phyloP scores from a whole-genome alignment of 768 basidiomycete species.

The Trametes cubensis region DNA sequence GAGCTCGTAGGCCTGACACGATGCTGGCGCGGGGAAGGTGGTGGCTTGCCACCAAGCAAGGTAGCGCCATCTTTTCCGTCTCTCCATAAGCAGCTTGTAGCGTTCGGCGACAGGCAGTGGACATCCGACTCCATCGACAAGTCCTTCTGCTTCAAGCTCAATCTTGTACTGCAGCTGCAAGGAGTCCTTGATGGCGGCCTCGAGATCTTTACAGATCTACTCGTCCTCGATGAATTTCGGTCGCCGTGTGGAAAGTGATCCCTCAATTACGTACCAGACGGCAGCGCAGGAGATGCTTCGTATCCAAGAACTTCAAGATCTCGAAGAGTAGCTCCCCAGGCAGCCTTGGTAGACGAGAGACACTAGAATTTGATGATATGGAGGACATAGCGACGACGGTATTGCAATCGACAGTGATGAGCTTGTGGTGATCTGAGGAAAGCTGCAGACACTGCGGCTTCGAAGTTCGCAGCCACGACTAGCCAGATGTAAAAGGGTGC shows the following conservation, averaged over 20 bases:
- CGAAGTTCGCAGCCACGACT: no score
- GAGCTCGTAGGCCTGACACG: slow-evolving; percentile 59
- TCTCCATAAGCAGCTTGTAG: slow-evolving; percentile 37
- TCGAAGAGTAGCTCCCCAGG: slow-evolving; percentile 27
- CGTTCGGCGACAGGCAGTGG: slow-evolving; percentile 34
- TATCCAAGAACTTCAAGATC: slow-evolving; percentile 23
- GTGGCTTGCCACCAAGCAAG: slow-evolving; percentile 33
- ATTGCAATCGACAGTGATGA: no score
- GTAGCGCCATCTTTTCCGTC: slow-evolving; percentile 41
- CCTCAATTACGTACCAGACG: slow-evolving; percentile 13
- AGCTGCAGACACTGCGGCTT: no score
- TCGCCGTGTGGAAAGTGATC: not conserved
- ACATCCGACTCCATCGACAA: slow-evolving; percentile 30
- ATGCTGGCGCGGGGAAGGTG: slow-evolving; percentile 37
- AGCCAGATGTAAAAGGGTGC: no score
- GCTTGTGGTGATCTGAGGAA: no score
- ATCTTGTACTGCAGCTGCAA: slow-evolving; percentile 36
- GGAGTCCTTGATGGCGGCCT: slow-evolving; percentile 26
- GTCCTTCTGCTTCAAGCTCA: slow-evolving; percentile 36
- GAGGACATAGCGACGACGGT: no score
- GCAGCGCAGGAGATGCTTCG: slow-evolving; percentile 21
- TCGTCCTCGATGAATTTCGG: not conserved
- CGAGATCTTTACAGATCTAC: slow-evolving; percentile 33
- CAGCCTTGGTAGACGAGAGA: slow-evolving; percentile 11
- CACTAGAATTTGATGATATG: no score